These are phyloP conservation scores for Linanthus parryae DNA, from an alignment of 148 eudicot species.

Conservation along the genomic window DNA sequence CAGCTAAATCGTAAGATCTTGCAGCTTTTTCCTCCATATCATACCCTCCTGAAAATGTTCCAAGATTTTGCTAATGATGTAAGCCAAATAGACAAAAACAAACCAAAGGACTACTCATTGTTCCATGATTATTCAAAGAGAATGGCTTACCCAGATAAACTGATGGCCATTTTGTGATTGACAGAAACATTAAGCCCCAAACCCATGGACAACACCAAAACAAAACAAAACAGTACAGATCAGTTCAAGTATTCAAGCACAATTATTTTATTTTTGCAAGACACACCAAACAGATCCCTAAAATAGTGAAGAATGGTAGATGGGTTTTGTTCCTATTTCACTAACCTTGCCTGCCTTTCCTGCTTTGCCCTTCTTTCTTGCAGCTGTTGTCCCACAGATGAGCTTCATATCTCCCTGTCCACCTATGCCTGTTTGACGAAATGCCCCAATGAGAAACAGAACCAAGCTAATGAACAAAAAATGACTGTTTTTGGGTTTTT, in stretches of 20 bases:
- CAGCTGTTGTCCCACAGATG: slow-evolving; percentile 80
- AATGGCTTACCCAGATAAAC: slow-evolving; percentile 75
- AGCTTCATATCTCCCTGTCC: slow-evolving; percentile 80
- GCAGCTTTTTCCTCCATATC: slow-evolving; percentile 95
- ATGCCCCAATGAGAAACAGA: neutral
- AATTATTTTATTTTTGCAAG: neutral
- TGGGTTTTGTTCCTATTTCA: slow-evolving; percentile 6
- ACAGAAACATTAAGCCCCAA: neutral
- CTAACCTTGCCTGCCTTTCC: slow-evolving; percentile 97
- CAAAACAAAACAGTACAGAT: neutral
- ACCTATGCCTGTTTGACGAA: slow-evolving; percentile 60
- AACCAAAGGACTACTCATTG: no score
- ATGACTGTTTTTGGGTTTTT: no score
- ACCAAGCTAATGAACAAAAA: neutral
- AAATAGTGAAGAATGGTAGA: no score
- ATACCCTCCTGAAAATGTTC: slow-evolving; percentile 61
- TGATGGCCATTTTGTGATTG: slow-evolving; percentile 20
- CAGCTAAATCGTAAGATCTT: slow-evolving; percentile 87
- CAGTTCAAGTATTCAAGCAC: slow-evolving; percentile 3
- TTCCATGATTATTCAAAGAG: no score
- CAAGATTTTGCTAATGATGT: neutral
- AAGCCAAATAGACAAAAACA: neutral
- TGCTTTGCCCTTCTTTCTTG: slow-evolving; percentile 93
- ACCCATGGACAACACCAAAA: slow-evolving; percentile 11
- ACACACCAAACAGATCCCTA: neutral